Evolutionary conservation across 2,329 filamentous ascomycete species (phyloP).

Genomic region (Eurotiales sp.): DNA sequence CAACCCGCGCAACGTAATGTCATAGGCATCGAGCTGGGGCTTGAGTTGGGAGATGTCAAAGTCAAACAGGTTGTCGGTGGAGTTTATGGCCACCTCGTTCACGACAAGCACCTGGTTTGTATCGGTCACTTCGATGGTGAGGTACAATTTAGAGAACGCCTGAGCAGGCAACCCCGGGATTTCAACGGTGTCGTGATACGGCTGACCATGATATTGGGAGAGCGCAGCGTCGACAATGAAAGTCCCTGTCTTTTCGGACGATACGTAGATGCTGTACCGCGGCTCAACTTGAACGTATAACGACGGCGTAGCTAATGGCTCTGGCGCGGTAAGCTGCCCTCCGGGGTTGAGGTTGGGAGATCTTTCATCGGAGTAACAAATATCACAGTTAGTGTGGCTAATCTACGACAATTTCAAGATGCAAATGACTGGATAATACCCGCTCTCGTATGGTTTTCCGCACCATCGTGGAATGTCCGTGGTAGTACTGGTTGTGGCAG

Average conservation of each 20-base stretch:
- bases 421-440: slow-evolving; percentile 1
- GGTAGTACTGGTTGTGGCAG: slow-evolving; percentile 1
- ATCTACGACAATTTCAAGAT: neutral
- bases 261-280: slow-evolving; percentile 15
- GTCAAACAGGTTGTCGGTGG: slow-evolving; percentile 10
- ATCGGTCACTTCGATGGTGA: slow-evolving; percentile 5
- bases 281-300: slow-evolving; percentile 11
- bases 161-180: neutral
- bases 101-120: slow-evolving; percentile 6
- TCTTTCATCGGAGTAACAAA: neutral
- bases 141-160: slow-evolving; percentile 10
- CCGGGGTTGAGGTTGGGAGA: slow-evolving; percentile 7
- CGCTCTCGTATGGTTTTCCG: slow-evolving; percentile 14
- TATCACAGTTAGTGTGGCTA: neutral
- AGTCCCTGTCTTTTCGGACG: slow-evolving; percentile 11
- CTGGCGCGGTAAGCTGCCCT: slow-evolving; percentile 1
- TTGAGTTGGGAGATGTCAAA: slow-evolving; percentile 7
- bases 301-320: neutral
- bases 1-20: slow-evolving; percentile 4
- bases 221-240: slow-evolving; percentile 15
- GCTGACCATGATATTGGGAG: slow-evolving; percentile 8
- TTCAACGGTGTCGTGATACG: slow-evolving; percentile 5
- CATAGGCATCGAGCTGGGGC: slow-evolving; percentile 9
- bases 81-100: slow-evolving; percentile 8
- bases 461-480: slow-evolving; percentile 14